Evolutionary conservation across 2,329 filamentous ascomycete species (phyloP), one percentile per base, ranked within the genome.

Genomic region (Sporothrix euskadiensis): DNA sequence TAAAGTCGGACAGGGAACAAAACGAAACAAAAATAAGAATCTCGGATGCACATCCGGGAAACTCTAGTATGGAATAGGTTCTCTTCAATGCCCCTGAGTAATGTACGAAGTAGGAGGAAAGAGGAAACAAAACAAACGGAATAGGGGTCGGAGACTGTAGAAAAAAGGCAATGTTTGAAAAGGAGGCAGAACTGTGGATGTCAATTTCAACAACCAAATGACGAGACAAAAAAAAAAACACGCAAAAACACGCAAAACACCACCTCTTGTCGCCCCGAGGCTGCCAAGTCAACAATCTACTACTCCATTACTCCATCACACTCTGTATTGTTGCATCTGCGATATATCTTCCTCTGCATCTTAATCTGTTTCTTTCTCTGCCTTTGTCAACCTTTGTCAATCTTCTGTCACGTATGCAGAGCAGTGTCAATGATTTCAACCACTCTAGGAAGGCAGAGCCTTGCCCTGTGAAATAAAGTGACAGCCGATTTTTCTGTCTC

Each of bases 241-340:
- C 26, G 26, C 12, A 26, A 63, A 47, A 68, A 35, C 30, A 35
- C 41, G 44, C 30, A 56, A 16, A 54, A 69, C 56, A 52, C 47
- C 3, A 54, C 66, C 66, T 54, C 44, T 10, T 12, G 26, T 39
- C 30, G 14, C 22, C 19, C 30, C 32, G 16, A 69, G 66, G 66
- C 66, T 69, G 66, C 66, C 66, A 69, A 49, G 66, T 69, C 66
- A 69, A 69, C 66, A 69, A 41, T 16, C 32, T 32, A 16, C 30
- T 19, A 32, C 26, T 66, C 22, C 10, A 30, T 66, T 4, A 10
- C 32, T 41, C n/a, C 39, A 41, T 44, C n/a, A 44, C 35, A 4
- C 39, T 47, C 63, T 12, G 12, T 52, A n/a, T 9, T 68, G 41
- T 14, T 47, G 39, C 61, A 66, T 66, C 44, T 47, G 39, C 32